Evolutionary conservation across 2,329 filamentous ascomycete species (phyloP).

Genomic region (Nemania sp.): DNA sequence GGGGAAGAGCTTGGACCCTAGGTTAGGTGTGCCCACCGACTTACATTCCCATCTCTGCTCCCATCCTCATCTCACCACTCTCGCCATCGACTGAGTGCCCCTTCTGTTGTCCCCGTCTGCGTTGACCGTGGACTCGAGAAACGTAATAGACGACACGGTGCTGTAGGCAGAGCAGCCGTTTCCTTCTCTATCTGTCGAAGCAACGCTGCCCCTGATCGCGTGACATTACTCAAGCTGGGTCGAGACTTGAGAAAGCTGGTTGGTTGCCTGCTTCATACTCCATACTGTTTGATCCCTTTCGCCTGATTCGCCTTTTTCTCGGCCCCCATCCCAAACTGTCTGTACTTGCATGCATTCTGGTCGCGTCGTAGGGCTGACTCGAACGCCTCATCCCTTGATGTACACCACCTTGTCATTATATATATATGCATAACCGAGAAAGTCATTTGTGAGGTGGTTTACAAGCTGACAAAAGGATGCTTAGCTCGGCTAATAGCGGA

Average conservation of each 20-base stretch:
- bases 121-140: conserved; percentile 15
- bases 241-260: conserved; percentile 14
- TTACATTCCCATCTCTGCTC: conserved; percentile 18
- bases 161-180: not conserved
- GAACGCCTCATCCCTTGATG: not conserved
- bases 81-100: conserved; percentile 15
- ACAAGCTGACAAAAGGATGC: conserved; percentile 28
- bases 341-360: conserved; percentile 26
- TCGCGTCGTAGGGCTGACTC: conserved; percentile 33
- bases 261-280: conserved; percentile 21
- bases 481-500: conserved; percentile 16
- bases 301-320: conserved; percentile 13
- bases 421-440: conserved; percentile 9
- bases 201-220: conserved; percentile 11
- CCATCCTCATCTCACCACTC: conserved; percentile 15
- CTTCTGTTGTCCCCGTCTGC: conserved; percentile 7
- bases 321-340: conserved; percentile 11
- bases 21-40: conserved; percentile 16
- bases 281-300: conserved; percentile 12
- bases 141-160: conserved; percentile 17
- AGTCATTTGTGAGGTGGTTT: not conserved
- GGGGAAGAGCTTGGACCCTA: not conserved
- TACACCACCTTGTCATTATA: not conserved
- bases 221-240: conserved; percentile 15
- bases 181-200: conserved; percentile 3